These are phyloP conservation scores for Pisolithus albus DNA, from an alignment of 768 basidiomycete species.

Conservation along the genomic window DNA sequence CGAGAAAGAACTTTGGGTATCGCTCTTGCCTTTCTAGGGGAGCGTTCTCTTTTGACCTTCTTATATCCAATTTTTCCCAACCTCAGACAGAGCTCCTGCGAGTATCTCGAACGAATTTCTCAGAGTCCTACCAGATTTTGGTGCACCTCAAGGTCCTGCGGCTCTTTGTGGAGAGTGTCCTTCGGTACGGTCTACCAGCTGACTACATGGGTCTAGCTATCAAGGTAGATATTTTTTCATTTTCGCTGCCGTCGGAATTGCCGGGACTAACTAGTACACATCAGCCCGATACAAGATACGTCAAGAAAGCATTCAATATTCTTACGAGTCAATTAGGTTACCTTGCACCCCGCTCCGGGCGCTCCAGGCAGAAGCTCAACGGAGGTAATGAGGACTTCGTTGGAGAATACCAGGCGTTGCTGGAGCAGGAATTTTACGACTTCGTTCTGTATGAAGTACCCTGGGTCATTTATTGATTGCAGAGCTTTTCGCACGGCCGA, in stretches of 20 bases:
- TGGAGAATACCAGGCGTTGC: slow-evolving; percentile 86
- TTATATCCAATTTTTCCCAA: not conserved
- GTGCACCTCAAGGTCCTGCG: slow-evolving; percentile 91
- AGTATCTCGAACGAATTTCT: slow-evolving; percentile 90
- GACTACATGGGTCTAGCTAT: slow-evolving; percentile 78
- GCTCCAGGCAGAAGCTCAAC: slow-evolving; percentile 34
- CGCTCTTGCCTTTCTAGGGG: not conserved
- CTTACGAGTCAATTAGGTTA: slow-evolving; percentile 78
- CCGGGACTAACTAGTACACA: not conserved
- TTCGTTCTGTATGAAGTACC: slow-evolving; percentile 93
- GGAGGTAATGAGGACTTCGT: slow-evolving; percentile 59
- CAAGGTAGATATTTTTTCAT: slow-evolving; percentile 44
- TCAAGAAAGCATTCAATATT: slow-evolving; percentile 68
- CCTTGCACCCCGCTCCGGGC: slow-evolving; percentile 61
- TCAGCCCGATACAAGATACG: slow-evolving; percentile 81
- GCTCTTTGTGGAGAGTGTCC: slow-evolving; percentile 89
- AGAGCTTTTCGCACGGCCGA: not conserved
- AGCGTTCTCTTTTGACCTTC: not conserved
- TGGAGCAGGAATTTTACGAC: slow-evolving; percentile 95
- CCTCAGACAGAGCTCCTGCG: slow-evolving; percentile 83
- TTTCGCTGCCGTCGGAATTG: not conserved
- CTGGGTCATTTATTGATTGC: slow-evolving; percentile 64
- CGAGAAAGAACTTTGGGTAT: slow-evolving; percentile 96
- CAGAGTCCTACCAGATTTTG: slow-evolving; percentile 90
- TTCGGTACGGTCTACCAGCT: slow-evolving; percentile 92